Percentiles rank a stretch among this genome's conserved stretches.
These are phyloP conservation scores for Rhododendron kiyosumense DNA, from an alignment of 148 eudicot species.

Conservation along the genomic window DNA sequence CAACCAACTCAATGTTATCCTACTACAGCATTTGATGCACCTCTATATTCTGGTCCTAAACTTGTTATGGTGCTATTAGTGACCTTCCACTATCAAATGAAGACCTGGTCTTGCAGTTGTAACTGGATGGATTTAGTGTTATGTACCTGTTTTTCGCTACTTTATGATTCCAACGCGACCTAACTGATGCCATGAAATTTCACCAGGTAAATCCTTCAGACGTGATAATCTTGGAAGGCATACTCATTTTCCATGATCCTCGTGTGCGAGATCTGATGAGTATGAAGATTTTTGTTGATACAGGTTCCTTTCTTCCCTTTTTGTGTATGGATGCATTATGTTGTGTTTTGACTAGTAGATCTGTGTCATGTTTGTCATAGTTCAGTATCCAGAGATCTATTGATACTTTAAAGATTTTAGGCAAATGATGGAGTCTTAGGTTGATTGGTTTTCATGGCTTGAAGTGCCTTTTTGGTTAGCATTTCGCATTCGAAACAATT, in stretches of 20 bases:
- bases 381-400: not conserved
- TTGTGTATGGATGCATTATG: constrained; percentile 4
- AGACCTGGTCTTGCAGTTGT: not conserved
- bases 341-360: not conserved
- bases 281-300: constrained; percentile 99
- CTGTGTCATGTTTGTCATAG: not conserved
- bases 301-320: constrained; percentile 63
- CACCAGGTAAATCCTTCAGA: constrained; percentile 96
- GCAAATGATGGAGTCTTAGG: not conserved
- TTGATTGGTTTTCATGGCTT: constrained; percentile 2
- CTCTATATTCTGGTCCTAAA: not conserved
- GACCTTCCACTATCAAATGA: not conserved
- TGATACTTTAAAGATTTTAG: not conserved
- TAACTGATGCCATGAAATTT: constrained; percentile 7
- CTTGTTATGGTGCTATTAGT: not conserved
- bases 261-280: constrained; percentile 80
- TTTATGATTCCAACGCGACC: not conserved
- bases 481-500: not conserved
- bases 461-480: not conserved
- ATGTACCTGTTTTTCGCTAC: not conserved
- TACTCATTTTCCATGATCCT: constrained; percentile 89
- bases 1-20: not conserved
- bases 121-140: not conserved
- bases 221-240: constrained; percentile 95
- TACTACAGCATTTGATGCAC: not conserved